phyloP scores from a whole-genome alignment of 2,329 filamentous ascomycete genomes.

The Elsinoe necatrix region DNA sequence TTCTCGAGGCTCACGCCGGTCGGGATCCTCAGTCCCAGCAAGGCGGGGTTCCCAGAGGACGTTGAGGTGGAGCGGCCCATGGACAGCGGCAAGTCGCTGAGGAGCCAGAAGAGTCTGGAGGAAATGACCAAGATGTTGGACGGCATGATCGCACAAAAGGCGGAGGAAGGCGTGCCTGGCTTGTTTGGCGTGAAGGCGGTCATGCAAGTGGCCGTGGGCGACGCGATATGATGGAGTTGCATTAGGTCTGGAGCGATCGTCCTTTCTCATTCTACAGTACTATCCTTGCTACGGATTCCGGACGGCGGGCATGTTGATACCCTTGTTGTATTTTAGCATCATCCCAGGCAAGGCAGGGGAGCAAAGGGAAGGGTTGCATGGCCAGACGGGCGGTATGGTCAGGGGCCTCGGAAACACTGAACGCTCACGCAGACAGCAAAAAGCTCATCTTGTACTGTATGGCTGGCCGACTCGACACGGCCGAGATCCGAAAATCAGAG shows the following conservation, averaged over 20 bases:
- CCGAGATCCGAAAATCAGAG: background rate
- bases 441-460: background rate
- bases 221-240: background rate
- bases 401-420: background rate
- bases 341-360: background rate
- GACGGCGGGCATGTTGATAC: background rate
- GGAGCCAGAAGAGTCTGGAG: slow-evolving; percentile 59
- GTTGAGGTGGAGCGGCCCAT: slow-evolving; percentile 20
- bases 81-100: slow-evolving; percentile 43
- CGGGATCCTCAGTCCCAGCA: slow-evolving; percentile 17
- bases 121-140: slow-evolving; percentile 91
- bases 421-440: background rate
- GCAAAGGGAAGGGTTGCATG: background rate
- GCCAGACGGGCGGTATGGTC: background rate
- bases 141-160: slow-evolving; percentile 63
- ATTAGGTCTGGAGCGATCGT: background rate
- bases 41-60: slow-evolving; percentile 7
- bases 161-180: background rate
- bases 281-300: background rate
- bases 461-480: slow-evolving; percentile 1
- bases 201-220: background rate
- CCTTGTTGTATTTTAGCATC: background rate
- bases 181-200: background rate
- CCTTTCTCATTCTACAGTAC: background rate
- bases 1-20: slow-evolving; percentile 19